Base-by-base conservation (phyloP, 2,329 filamentous ascomycete species). In the Cercospora janseana region DNA sequence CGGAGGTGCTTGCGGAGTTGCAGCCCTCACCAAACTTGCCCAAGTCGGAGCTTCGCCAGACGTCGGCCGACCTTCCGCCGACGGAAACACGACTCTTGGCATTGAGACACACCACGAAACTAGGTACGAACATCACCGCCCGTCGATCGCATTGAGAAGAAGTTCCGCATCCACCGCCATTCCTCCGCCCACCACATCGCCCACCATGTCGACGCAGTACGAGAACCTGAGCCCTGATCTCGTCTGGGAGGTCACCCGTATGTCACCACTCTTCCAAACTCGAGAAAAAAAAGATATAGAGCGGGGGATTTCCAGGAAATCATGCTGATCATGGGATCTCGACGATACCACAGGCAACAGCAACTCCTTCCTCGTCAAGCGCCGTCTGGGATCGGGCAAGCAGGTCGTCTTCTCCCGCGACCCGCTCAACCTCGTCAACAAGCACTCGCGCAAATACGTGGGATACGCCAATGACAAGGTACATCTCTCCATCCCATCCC, bases 161-260 rank as follows among this genome's bases (percentile, higher is more conserved):
- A 24, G 6, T 23, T 41, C 21, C n/a, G 35, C 13, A n/a, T n/a
- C n/a, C n/a, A n/a, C n/a, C n/a, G n/a, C n/a, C n/a, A n/a, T n/a
- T n/a, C n/a, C 10, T 38, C 34, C 20, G 34, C 26, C 16, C 35
- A 40, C 34, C 73, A 74, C 81, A 57, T 82, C 78, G 72, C 74
- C 34, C 63, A 70, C 71, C 67, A 78, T 75, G 73, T 77, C 81
- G 65, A 74, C 83, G 67, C 31, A 59, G 47, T 63, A 60, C 63
- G 64, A 68, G 47, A 88, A 90, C 79, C 80, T 95, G 71, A 94
- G 90, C 73, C 76, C 85, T 71, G 91, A 96, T 78, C 81, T 96
- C 68, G 78, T 95, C 80, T 97, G 92, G 92, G 86, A 92, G 82
- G 78, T 94, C 75, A 85, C 86, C 81, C 88, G 91, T 96, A 85